Evolutionary conservation across 2,329 filamentous ascomycete species (phyloP).

Genomic region (Aureobasidium sp.): DNA sequence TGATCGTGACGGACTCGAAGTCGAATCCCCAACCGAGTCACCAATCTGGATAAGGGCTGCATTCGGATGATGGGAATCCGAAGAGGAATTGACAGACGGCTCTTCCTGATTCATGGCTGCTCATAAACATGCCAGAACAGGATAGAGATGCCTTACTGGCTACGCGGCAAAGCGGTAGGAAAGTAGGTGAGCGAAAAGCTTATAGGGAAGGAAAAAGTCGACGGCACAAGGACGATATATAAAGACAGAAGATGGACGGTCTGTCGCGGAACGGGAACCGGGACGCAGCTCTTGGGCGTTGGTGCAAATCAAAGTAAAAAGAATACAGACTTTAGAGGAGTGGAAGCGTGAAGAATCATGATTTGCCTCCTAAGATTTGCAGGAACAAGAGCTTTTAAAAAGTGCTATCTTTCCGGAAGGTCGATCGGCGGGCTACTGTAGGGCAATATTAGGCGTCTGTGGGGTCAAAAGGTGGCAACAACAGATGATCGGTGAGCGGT

Average conservation of each 20-base stretch:
- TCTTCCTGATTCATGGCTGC: constrained; percentile 7
- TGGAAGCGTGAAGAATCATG: neutral
- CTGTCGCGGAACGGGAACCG: neutral
- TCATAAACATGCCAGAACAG: neutral
- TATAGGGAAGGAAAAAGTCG: neutral
- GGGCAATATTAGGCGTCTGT: neutral
- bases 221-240: neutral
- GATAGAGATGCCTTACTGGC: neutral
- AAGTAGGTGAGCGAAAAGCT: neutral
- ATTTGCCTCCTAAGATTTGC: constrained; percentile 3
- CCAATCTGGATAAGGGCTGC: neutral
- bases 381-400: neutral
- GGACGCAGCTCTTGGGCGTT: neutral
- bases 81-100: neutral
- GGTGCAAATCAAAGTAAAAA: neutral
- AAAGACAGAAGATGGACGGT: neutral
- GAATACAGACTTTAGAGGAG: neutral
- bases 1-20: neutral
- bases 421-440: neutral
- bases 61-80: neutral
- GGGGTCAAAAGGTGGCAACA: neutral
- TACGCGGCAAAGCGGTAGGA: constrained; percentile 1
- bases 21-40: neutral
- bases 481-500: neutral
- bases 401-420: neutral